Conservation (phyloP, 352 stramenopile genomes). For the Aphanomyces astaci region DNA sequence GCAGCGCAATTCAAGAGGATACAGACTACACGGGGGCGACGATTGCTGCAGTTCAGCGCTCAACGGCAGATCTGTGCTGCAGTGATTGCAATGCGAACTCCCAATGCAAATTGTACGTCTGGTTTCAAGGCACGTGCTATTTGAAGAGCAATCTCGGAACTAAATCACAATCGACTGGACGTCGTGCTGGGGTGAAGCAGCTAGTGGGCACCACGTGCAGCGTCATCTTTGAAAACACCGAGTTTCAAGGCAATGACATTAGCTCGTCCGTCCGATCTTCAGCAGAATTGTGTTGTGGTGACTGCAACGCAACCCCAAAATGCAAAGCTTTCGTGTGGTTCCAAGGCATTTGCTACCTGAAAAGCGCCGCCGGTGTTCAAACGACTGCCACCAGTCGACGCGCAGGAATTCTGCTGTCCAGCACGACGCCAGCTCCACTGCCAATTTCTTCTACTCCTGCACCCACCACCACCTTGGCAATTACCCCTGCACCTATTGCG, state of each 20-base stretch:
- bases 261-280: not conserved
- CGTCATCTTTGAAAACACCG: conserved; percentile 29
- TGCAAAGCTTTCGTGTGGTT: not conserved
- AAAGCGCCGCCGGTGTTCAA: not conserved
- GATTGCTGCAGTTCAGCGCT: conserved; percentile 30
- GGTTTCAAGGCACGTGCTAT: conserved; percentile 49
- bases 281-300: not conserved
- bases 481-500: too few relatives aligned
- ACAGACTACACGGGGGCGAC: conserved; percentile 44
- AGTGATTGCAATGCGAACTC: conserved; percentile 26
- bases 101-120: conserved; percentile 39
- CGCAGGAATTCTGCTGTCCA: not conserved
- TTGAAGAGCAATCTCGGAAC: conserved; percentile 41
- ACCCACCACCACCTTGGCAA: too few relatives aligned
- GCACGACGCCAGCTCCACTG: too few relatives aligned
- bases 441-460: too few relatives aligned
- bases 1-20: conserved; percentile 8
- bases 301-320: conserved; percentile 3
- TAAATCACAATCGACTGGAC: conserved; percentile 24
- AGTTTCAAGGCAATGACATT: conserved; percentile 33
- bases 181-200: not conserved
- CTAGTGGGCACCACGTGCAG: conserved; percentile 21
- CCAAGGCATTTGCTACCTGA: not conserved
- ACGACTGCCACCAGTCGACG: not conserved
- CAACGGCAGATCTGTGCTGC: conserved; percentile 32